Conservation (phyloP, 2,329 filamentous ascomycete species). For the Ascocoryne sarcoides region DNA sequence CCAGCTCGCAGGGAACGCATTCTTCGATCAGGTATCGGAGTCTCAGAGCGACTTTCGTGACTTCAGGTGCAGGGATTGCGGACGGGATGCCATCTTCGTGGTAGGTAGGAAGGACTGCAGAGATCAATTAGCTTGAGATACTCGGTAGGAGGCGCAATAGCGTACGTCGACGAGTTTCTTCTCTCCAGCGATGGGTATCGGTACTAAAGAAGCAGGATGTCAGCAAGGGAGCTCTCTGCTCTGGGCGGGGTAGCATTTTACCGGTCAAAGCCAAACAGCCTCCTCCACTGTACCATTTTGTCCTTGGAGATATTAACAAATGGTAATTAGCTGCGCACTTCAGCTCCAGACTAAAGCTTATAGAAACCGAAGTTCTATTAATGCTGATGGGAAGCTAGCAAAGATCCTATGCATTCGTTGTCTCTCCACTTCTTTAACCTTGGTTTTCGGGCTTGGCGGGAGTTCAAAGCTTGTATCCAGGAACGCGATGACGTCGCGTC, state of each 20-base stretch:
- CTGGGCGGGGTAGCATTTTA: slow-evolving; percentile 11
- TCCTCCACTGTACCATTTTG: slow-evolving; percentile 25
- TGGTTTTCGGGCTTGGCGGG: slow-evolving; percentile 8
- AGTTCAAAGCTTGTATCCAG: background rate
- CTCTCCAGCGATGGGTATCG: slow-evolving; percentile 19
- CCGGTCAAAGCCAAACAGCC: slow-evolving; percentile 25
- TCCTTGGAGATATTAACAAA: background rate
- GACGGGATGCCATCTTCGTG: slow-evolving; percentile 50
- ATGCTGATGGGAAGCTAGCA: background rate
- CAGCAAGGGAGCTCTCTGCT: background rate
- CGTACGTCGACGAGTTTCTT: slow-evolving; percentile 25
- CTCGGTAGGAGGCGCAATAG: background rate
- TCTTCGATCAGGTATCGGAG: slow-evolving; percentile 86
- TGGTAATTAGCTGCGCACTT: background rate
- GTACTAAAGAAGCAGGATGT: slow-evolving; percentile 12
- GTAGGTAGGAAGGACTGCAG: slow-evolving; percentile 56
- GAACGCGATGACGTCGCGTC: slow-evolving; percentile 2
- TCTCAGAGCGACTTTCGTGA: slow-evolving; percentile 82
- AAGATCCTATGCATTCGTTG: background rate
- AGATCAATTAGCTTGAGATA: background rate
- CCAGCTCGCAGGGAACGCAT: slow-evolving; percentile 82
- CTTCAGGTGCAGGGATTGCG: slow-evolving; percentile 65
- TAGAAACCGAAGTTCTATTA: background rate
- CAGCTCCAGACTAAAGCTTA: background rate
- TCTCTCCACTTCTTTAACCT: slow-evolving; percentile 6